Evolutionary conservation across 1,139 yeast genomes (phyloP), one percentile per base, ranked within the genome.

Genomic region (Kurtzmaniella quercitrusa): DNA sequence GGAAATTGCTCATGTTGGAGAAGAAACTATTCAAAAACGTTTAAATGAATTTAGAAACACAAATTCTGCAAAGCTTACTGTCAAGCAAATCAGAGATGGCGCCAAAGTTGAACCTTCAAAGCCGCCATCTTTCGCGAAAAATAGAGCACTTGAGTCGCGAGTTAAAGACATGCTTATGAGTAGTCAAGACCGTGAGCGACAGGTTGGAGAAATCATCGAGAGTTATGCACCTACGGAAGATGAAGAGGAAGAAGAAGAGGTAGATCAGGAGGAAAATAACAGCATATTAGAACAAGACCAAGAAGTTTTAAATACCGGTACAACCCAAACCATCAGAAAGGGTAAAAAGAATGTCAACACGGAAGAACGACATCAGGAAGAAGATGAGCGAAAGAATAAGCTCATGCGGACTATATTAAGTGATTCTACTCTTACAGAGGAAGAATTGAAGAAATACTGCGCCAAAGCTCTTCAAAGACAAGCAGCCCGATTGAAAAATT

Each of bases 1-100:
- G 18, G 94, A 95, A 0, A 93, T 93, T 19, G 94, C 98, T 1
- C 96, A 88, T 61, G 93, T 94, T 23, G 96, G 96, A 2, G 95
- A 88, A 52, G 95, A 85, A 48, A 94, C 99, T 1, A 74, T 94
- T 40, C 97, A 93, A 59, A 77, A 88, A 50, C 76, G 99, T 54
- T 73, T 94, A 50, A 84, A 84, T 54, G 99, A 94, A 64, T 94
- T 94, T 59, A 82, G 82, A 52, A 72, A 74, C 43, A 89, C 98
- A 0, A 71, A 76, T 26, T 82, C 95, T 0, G 96, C 91, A 1
- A 68, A 69, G 5, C 65, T 91, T 49, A 80, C 96, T 0, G 82
- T 94, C 18, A 72, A 76, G 40, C 84, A 81, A 40, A 93, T 94
- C 57, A 72, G 97, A 52, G 65, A 61, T 26, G 60, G 65, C 2